These are phyloP conservation scores for Termitomyces heimii DNA, from an alignment of 768 basidiomycete species.

Conservation along the genomic window DNA sequence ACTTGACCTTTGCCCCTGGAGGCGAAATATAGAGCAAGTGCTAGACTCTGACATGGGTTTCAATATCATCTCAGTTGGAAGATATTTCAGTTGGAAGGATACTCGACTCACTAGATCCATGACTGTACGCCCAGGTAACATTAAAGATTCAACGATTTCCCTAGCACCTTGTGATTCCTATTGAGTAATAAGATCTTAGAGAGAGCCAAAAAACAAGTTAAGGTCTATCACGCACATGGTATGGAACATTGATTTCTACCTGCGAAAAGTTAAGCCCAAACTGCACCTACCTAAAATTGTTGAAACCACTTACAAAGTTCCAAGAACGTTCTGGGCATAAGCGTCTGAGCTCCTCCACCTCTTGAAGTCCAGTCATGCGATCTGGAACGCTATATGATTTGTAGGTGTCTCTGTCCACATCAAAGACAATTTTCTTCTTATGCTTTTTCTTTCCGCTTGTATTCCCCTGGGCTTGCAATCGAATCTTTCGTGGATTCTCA, in stretches of 20 bases:
- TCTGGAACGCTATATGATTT: conserved; percentile 80
- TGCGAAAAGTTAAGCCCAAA: conserved; percentile 18
- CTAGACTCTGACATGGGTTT: conserved; percentile 63
- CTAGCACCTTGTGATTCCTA: conserved; percentile 66
- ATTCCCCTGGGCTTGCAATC: conserved; percentile 40
- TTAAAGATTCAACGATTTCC: conserved; percentile 54
- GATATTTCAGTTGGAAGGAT: neutral
- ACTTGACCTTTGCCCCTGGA: conserved; percentile 71
- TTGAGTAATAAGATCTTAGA: neutral
- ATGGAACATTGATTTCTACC: conserved; percentile 86
- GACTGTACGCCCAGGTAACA: conserved; percentile 77
- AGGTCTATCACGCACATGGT: conserved; percentile 38
- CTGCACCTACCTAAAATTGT: neutral
- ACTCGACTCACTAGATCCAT: conserved; percentile 75
- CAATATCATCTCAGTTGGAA: neutral
- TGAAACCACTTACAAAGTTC: conserved; percentile 63
- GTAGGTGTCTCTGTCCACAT: conserved; percentile 12
- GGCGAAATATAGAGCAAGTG: conserved; percentile 90
- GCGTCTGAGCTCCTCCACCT: conserved; percentile 68
- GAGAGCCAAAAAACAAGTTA: neutral
- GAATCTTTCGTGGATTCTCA: conserved; percentile 85
- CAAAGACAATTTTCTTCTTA: conserved; percentile 22
- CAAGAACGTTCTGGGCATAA: conserved; percentile 78
- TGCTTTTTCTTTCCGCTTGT: conserved; percentile 37
- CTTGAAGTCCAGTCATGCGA: conserved; percentile 71